These are phyloP conservation scores for Fusarium ambrosium DNA, from an alignment of 2,329 filamentous ascomycete species.

Conservation along the genomic window DNA sequence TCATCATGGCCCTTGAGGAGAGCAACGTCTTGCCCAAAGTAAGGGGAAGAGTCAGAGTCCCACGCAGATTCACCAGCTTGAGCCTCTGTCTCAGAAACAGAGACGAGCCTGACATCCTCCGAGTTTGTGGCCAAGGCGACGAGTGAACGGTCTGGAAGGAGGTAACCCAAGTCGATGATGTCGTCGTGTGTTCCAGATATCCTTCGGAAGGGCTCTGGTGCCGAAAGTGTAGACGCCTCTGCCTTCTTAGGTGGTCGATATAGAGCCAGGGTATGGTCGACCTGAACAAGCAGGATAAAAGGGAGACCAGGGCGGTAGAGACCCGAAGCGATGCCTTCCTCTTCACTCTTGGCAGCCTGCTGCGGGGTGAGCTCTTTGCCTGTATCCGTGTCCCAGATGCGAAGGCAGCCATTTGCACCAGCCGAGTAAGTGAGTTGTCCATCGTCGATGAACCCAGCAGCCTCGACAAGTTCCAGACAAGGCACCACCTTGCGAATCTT, in stretches of 20 bases:
- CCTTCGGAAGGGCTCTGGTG: conserved; percentile 72
- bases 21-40: conserved; percentile 91
- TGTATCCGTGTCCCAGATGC: conserved; percentile 84
- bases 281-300: conserved; percentile 85
- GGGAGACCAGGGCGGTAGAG: conserved; percentile 75
- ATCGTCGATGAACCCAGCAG: conserved; percentile 81
- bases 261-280: conserved; percentile 88
- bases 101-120: conserved; percentile 91
- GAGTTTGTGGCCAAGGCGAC: conserved; percentile 95
- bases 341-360: conserved; percentile 72
- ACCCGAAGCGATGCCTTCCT: conserved; percentile 78
- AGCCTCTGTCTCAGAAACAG: conserved; percentile 64
- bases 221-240: conserved; percentile 51
- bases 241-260: conserved; percentile 67
- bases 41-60: conserved; percentile 57
- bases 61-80: conserved; percentile 41
- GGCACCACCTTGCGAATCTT: conserved; percentile 84
- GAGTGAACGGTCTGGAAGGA: conserved; percentile 83
- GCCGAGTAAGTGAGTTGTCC: conserved; percentile 84
- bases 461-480: conserved; percentile 87
- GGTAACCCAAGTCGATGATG: conserved; percentile 92
- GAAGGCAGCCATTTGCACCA: conserved; percentile 84
- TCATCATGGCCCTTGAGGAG: conserved; percentile 92
- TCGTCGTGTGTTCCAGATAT: conserved; percentile 98
- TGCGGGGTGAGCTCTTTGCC: conserved; percentile 85